phyloP scores from a whole-genome alignment of 1,284 basidiomycete species.

The Amylostereum areolatum region DNA sequence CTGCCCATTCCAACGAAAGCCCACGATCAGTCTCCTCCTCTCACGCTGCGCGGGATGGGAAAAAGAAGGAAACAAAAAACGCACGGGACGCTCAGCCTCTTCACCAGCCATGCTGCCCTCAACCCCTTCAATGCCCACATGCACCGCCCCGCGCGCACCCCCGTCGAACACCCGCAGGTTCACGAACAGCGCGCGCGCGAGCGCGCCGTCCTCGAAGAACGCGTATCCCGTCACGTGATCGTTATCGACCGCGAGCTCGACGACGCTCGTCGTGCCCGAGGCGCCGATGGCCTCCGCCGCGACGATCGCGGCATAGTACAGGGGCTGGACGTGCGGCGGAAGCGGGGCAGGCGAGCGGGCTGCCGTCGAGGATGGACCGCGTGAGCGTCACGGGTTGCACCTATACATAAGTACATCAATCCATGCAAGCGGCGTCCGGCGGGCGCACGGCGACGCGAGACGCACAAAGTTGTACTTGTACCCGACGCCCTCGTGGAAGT shows the following conservation, averaged over 20 bases:
- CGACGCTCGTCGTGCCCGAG: conserved; percentile 32
- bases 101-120: conserved; percentile 29
- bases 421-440: not conserved
- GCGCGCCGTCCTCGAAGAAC: conserved; percentile 41
- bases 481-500: conserved; percentile 38
- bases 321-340: conserved; percentile 50
- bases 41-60: conserved; percentile 4
- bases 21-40: conserved; percentile 13
- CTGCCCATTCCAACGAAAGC: conserved; percentile 19
- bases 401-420: conserved; percentile 21
- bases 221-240: conserved; percentile 57
- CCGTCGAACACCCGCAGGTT: conserved; percentile 44
- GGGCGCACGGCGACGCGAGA: not conserved
- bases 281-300: conserved; percentile 36
- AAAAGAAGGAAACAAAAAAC: conserved; percentile 12
- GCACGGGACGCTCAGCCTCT: conserved; percentile 40
- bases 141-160: conserved; percentile 30
- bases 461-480: conserved; percentile 39
- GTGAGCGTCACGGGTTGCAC: conserved; percentile 50
- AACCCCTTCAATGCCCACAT: conserved; percentile 36
- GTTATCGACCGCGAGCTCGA: conserved; percentile 47
- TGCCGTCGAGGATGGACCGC: conserved; percentile 46
- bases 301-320: conserved; percentile 57
- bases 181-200: conserved; percentile 50
- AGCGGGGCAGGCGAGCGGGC: conserved; percentile 39